These are phyloP conservation scores for Eimeria falciformis DNA, from an alignment of 169 alveolate species.

Conservation along the genomic window DNA sequence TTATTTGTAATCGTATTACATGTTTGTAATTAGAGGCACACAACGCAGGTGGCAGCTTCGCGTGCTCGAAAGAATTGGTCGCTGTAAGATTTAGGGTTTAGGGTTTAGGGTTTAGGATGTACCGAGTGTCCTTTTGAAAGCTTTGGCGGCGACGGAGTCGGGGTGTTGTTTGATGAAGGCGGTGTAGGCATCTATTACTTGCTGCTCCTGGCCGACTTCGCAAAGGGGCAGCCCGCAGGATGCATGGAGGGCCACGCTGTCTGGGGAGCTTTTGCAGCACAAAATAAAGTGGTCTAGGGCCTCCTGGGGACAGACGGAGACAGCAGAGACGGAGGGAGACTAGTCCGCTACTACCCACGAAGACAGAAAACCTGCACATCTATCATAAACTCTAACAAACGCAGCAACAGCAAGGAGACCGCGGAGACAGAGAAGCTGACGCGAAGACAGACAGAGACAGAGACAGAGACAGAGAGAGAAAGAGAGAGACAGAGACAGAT, in stretches of 20 bases:
- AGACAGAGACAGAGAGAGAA: too few species aligned
- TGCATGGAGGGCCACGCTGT: conserved; percentile 50
- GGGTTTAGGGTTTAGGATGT: not conserved
- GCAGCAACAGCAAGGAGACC: too few species aligned
- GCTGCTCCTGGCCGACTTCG: conserved; percentile 48
- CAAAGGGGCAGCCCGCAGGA: conserved; percentile 65
- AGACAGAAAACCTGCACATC: too few species aligned
- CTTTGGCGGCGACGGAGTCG: conserved; percentile 39
- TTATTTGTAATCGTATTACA: not conserved
- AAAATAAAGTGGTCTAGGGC: conserved; percentile 39
- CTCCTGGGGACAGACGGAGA: conserved; percentile 35
- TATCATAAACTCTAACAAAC: too few species aligned
- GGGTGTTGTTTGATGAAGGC: conserved; percentile 65
- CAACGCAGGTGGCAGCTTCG: not conserved
- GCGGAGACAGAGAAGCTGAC: too few species aligned
- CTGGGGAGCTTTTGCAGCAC: conserved; percentile 69
- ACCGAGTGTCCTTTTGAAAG: conserved; percentile 68
- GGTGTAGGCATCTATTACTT: conserved; percentile 54
- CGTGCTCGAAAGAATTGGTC: not conserved
- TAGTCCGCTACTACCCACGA: too few species aligned
- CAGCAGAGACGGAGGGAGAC: too few species aligned
- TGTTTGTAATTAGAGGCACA: not conserved
- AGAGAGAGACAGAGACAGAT: too few species aligned
- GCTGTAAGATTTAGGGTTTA: conserved; percentile 1
- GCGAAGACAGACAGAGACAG: too few species aligned